Evolutionary conservation across 768 basidiomycete species (phyloP).

Genomic region (Rickenella mellea): DNA sequence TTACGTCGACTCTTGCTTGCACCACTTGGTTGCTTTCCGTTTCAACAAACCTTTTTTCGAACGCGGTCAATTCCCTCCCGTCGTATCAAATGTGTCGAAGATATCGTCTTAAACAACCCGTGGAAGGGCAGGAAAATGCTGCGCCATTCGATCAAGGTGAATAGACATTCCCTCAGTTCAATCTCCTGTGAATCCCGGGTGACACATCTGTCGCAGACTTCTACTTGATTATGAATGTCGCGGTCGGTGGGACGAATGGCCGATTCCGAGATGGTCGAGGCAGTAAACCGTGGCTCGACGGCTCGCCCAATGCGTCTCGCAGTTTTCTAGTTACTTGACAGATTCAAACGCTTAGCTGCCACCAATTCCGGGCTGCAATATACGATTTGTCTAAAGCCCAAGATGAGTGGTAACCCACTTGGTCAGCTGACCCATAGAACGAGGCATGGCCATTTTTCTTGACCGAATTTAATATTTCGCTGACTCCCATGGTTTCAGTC

Average conservation of each 20-base stretch:
- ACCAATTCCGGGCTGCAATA: slow-evolving; percentile 51
- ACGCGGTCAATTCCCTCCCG: slow-evolving; percentile 24
- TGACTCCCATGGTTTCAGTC: no score
- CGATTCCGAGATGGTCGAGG: slow-evolving; percentile 83
- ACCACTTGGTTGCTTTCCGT: slow-evolving; percentile 55
- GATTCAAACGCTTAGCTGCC: neutral
- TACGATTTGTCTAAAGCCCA: slow-evolving; percentile 50
- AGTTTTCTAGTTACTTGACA: neutral
- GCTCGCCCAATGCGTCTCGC: slow-evolving; percentile 28
- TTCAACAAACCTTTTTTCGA: slow-evolving; percentile 27
- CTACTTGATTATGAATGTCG: slow-evolving; percentile 78
- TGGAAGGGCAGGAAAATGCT: slow-evolving; percentile 61
- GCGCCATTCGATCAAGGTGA: slow-evolving; percentile 80
- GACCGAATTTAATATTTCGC: no score
- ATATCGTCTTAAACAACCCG: slow-evolving; percentile 58
- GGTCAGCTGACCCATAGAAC: slow-evolving; percentile 54
- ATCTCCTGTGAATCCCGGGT: neutral
- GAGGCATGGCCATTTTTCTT: slow-evolving; percentile 65
- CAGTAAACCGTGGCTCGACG: slow-evolving; percentile 76
- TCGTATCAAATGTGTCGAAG: slow-evolving; percentile 49
- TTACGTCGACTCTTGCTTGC: slow-evolving; percentile 79
- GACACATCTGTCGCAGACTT: slow-evolving; percentile 42
- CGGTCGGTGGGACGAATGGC: slow-evolving; percentile 82
- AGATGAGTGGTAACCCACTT: slow-evolving; percentile 61
- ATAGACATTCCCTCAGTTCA: slow-evolving; percentile 13